A percentile compares a stretch with the other conserved stretches of the same genome.
phyloP scores from a whole-genome alignment of 2,329 filamentous ascomycete genomes.

The Pseudocercospora musae region DNA sequence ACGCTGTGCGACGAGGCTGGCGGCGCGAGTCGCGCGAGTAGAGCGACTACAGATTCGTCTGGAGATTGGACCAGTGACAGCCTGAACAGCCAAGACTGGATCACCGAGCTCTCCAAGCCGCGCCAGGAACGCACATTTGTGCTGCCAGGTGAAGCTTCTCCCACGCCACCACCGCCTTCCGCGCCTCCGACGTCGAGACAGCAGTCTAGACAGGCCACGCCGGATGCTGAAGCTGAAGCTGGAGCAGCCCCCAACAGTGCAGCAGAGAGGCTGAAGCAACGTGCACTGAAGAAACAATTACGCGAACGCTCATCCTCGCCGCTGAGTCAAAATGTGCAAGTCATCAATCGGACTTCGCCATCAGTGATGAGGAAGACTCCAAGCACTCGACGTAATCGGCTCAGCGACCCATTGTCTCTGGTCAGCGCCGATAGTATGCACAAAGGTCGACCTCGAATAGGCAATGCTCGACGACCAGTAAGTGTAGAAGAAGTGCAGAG shows the following conservation, averaged over 20 bases:
- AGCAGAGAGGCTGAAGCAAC: constrained; percentile 2
- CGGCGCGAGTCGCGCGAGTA: not conserved
- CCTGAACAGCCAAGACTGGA: constrained; percentile 22
- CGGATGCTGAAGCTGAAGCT: constrained; percentile 1
- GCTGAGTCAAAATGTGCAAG: constrained; percentile 20
- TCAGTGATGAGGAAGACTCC: constrained; percentile 5
- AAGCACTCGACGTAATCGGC: constrained; percentile 12
- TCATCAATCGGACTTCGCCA: not conserved
- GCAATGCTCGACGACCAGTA: constrained; percentile 21
- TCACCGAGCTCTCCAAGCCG: constrained; percentile 29
- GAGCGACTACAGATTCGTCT: not conserved
- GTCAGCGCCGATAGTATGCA: constrained; percentile 32
- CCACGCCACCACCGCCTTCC: constrained; percentile 33
- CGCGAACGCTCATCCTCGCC: constrained; percentile 26
- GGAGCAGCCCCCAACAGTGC: not conserved
- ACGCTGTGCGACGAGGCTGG: constrained; percentile 23
- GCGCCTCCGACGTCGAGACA: constrained; percentile 18
- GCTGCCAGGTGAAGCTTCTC: constrained; percentile 34
- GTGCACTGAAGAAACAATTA: constrained; percentile 6
- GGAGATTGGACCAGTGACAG: constrained; percentile 19
- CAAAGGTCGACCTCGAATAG: constrained; percentile 20
- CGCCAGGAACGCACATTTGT: constrained; percentile 33
- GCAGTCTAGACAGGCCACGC: not conserved
- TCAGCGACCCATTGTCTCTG: constrained; percentile 29
- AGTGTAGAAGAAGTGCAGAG: constrained; percentile 28